Percentiles rank a stretch among this genome's conserved stretches.
These are phyloP conservation scores for Neoboletus magnificus DNA, from an alignment of 768 basidiomycete species.

Conservation along the genomic window DNA sequence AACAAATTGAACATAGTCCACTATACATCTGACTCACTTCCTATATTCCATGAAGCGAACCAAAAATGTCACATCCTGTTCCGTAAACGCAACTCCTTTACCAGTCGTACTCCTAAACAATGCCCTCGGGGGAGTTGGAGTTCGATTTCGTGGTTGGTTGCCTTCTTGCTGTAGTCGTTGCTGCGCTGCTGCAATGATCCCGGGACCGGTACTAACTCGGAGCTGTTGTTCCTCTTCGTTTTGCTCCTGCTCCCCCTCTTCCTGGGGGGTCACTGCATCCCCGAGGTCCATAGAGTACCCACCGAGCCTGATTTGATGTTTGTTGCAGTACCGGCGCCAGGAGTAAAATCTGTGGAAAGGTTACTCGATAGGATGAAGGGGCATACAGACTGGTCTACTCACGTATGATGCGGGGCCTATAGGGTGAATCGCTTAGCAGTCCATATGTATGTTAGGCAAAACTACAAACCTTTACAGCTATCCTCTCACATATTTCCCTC, in stretches of 20 bases:
- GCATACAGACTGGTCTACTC: conserved; percentile 20
- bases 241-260: conserved; percentile 43
- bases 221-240: conserved; percentile 41
- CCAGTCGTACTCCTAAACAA: conserved; percentile 83
- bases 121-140: conserved; percentile 78
- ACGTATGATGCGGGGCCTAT: conserved; percentile 89
- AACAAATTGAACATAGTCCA: neutral
- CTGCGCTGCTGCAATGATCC: conserved; percentile 44
- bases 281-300: conserved; percentile 76
- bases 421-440: conserved; percentile 2
- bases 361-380: neutral
- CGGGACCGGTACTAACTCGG: conserved; percentile 37
- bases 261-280: conserved; percentile 43
- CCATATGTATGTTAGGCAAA: neutral
- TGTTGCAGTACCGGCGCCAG: conserved; percentile 90
- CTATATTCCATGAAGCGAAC: conserved; percentile 75
- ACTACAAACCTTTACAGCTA: conserved; percentile 69
- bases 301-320: conserved; percentile 86
- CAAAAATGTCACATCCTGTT: conserved; percentile 76
- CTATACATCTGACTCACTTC: conserved; percentile 45
- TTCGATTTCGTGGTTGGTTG: conserved; percentile 50
- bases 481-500: conserved; percentile 83
- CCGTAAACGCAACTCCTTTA: conserved; percentile 86
- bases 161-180: conserved; percentile 39
- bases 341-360: conserved; percentile 68